Base-by-base conservation (phyloP, 352 stramenopile species). In the Globisporangium apiculatum region DNA sequence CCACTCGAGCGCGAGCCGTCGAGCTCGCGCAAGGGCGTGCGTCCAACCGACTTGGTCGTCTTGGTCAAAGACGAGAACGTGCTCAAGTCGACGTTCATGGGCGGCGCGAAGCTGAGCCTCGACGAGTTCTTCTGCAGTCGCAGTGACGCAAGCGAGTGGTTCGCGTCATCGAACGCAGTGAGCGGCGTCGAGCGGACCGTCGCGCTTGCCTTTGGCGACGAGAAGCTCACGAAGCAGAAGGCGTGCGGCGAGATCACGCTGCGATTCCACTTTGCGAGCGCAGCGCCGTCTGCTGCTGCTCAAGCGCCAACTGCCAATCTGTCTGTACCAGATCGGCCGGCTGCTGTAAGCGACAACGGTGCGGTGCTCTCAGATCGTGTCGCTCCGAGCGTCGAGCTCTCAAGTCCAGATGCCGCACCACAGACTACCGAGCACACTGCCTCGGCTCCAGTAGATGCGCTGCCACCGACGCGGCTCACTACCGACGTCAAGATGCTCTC, bases 61-160 rank as follows among this genome's bases (percentile, higher is more conserved):
- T 64, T 77, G 12, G 52, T 80, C 4, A 75, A 72, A 41, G 69
- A 80, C 48, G 72, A 75, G 14, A 77, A 80, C 18, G 11, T 80
- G 15, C 57, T 73, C 18, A 80, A 77, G 35, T 49, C 63, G 11
- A 77, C 69, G 2, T 80, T 75, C 42, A 75, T 80, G 66, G 72
- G 72, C 4, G 72, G 68, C 15, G 57, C 64, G 4, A 76, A 74
- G 38, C 51, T 71, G 6, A 66, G 64, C 49, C 31, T 79, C 15
- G 60, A 40, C 2, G 71, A 76, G 15, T 66, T 76, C 49, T 73
- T 79, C 8, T 31, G 45, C 15, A 11, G 31, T 2, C 5, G 51
- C 61, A 17, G 42, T 14, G 15, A 38, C 46, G 4, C 5, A 17
- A 9, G 51, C 5, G 41, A 58, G 47, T 61, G 51, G 45, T 57